Evolutionary conservation across 768 basidiomycete species (phyloP).

Genomic region (Pleurotus ostreatus): DNA sequence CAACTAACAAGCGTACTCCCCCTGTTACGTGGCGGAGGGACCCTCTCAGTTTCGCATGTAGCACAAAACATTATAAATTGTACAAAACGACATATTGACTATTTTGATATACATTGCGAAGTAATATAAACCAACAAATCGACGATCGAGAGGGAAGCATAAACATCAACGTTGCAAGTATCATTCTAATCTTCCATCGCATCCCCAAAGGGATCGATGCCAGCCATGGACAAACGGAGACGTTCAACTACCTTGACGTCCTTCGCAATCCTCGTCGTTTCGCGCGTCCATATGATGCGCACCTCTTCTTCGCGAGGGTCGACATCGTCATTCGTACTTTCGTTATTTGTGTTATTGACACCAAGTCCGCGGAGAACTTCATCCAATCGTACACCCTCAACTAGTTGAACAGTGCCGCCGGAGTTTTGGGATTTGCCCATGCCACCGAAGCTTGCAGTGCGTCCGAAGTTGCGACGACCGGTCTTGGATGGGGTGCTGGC

Average conservation of each 20-base stretch:
- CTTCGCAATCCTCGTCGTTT: conserved; percentile 38
- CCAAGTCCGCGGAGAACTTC: conserved; percentile 74
- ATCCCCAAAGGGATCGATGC: conserved; percentile 31
- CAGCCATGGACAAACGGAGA: neutral
- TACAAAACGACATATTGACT: conserved; percentile 7
- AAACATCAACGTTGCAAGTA: neutral
- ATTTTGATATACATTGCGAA: conserved; percentile 7
- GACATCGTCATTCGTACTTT: conserved; percentile 16
- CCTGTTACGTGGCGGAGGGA: too few relatives aligned
- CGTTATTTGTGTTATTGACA: conserved; percentile 26
- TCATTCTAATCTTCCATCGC: conserved; percentile 39
- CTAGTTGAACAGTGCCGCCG: conserved; percentile 46
- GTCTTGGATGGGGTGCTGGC: conserved; percentile 38
- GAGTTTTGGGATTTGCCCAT: conserved; percentile 30
- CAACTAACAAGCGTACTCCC: too few relatives aligned
- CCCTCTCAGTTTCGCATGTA: neutral
- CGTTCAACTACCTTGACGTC: conserved; percentile 33
- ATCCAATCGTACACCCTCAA: conserved; percentile 59
- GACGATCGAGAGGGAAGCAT: neutral
- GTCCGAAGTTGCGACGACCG: conserved; percentile 48
- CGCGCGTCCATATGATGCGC: conserved; percentile 49
- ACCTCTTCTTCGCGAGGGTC: conserved; percentile 50
- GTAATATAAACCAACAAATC: conserved; percentile 13
- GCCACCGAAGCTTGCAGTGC: conserved; percentile 54
- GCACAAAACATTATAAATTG: neutral